These are phyloP conservation scores for Didymellaceae sp. DNA, from an alignment of 2,329 filamentous ascomycete species.

Conservation along the genomic window DNA sequence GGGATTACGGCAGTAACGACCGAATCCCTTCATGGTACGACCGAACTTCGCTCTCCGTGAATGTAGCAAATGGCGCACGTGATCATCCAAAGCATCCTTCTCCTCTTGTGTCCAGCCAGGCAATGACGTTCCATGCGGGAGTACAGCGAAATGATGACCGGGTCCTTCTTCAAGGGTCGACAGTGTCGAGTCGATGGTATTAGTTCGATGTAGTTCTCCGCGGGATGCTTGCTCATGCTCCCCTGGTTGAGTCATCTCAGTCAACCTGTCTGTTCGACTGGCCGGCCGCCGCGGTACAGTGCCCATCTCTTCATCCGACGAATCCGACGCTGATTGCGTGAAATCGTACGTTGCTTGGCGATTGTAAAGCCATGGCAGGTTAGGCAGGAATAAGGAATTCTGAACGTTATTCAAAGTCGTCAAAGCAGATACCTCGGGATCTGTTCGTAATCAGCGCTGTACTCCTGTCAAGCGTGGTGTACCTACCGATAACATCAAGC, in stretches of 20 bases:
- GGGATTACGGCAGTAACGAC: conserved; percentile 73
- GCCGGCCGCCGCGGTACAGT: conserved; percentile 11
- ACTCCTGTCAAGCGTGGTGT: neutral
- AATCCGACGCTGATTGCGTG: conserved; percentile 55
- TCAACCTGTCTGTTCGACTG: conserved; percentile 18
- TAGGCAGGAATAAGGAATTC: conserved; percentile 85
- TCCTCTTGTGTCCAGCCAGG: conserved; percentile 80
- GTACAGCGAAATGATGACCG: conserved; percentile 73
- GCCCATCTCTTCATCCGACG: conserved; percentile 38
- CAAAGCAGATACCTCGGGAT: conserved; percentile 81
- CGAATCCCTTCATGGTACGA: conserved; percentile 78
- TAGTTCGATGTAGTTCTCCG: conserved; percentile 22
- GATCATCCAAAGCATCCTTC: conserved; percentile 77
- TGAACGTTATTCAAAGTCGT: conserved; percentile 91
- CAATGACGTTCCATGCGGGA: conserved; percentile 75
- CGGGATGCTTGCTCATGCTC: conserved; percentile 25
- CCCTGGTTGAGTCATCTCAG: conserved; percentile 26
- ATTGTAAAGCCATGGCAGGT: conserved; percentile 76
- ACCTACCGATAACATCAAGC: conserved; percentile 71
- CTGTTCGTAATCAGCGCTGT: conserved; percentile 54
- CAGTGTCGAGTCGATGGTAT: conserved; percentile 43
- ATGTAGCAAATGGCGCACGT: conserved; percentile 86
- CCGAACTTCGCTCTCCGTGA: conserved; percentile 81
- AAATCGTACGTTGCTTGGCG: conserved; percentile 79
- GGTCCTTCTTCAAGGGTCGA: conserved; percentile 53